Base-by-base conservation (phyloP, 805 yeast species). In the Scheffersomyces spartinae region DNA sequence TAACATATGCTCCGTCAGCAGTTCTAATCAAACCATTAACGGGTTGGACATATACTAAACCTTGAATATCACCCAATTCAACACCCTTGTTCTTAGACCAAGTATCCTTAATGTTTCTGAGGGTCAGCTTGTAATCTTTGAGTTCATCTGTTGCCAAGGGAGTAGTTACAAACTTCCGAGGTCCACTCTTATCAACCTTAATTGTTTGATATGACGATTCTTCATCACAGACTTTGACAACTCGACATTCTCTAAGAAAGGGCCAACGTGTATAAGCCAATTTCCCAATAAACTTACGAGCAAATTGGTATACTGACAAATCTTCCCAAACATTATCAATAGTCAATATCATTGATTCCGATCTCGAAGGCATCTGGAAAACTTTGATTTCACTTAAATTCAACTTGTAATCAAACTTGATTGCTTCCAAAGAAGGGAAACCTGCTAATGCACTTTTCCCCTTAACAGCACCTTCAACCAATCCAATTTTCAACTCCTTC, bases 191-290 rank as follows among this genome's bases (percentile, higher is more conserved):
- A 12, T 17, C 40, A 14, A 49, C 38, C 33, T 53, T 64, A 18
- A 48, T 36, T 3, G 47, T 44, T 26, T 61, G 70, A 39, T 68
- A 80, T 23, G 57, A 61, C 39, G 49, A 52, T 10, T 58, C 49
- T 9, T 63, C 68, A 45, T 80, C 86, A 18, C 63, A 47, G 4
- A 88, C 68, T 13, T 66, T 63, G 8, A 73, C 58, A 20, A 88
- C 73, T 42, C 68, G 72, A 7, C 85, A 78, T 52, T 88, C 96
- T 38, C 74, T 67, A 36, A 91, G 58, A 43, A 72, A 82, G n/a
- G 99, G 99, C 88, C 94, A 91, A 38, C 76, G 71, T 8, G 81
- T 70, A 45, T 74, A 86, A 3, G 81, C 78, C 25, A 72, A 52
- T 30, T 72, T 64, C 23, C 73, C 75, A 28, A 79, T 39, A 29